Evolutionary conservation across 805 yeast species (phyloP).

Genomic region (Dipodascus geniculatus): DNA sequence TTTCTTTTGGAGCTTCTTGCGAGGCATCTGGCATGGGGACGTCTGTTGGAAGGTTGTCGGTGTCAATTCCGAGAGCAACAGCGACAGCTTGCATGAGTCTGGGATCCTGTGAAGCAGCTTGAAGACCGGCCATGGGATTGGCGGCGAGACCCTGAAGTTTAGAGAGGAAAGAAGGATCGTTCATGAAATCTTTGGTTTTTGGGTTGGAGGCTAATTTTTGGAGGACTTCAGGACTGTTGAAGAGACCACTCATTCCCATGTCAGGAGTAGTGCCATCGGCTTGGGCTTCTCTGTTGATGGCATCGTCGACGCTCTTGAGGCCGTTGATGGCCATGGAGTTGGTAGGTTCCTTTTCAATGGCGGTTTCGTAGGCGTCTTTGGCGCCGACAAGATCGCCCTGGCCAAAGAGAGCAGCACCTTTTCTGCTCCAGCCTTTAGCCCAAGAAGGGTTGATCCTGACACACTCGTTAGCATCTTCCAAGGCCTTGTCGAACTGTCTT

Average conservation of each 20-base stretch:
- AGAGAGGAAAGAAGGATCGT: conserved; percentile 72
- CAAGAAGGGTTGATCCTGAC: conserved; percentile 70
- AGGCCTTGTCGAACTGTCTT: conserved; percentile 61
- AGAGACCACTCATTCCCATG: conserved; percentile 65
- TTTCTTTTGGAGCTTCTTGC: conserved; percentile 12
- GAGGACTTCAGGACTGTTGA: conserved; percentile 69
- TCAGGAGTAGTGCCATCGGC: conserved; percentile 41
- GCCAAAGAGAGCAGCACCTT: conserved; percentile 90
- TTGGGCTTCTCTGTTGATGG: conserved; percentile 38
- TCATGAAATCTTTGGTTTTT: conserved; percentile 74
- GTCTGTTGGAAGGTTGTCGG: conserved; percentile 20
- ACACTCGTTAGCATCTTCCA: conserved; percentile 77
- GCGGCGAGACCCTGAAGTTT: conserved; percentile 35
- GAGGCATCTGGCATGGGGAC: conserved; percentile 21
- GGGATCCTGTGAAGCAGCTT: conserved; percentile 65
- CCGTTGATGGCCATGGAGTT: conserved; percentile 88
- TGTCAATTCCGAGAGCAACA: conserved; percentile 66
- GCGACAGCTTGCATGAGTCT: conserved; percentile 84
- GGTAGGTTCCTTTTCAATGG: conserved; percentile 65
- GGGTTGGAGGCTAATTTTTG: conserved; percentile 72
- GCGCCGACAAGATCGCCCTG: conserved; percentile 71
- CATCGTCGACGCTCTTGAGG: conserved; percentile 52
- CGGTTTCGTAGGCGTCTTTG: conserved; percentile 56
- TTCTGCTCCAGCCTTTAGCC: conserved; percentile 93
- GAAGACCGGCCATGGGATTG: conserved; percentile 66